These are phyloP conservation scores for Helotiales sp. DNA, from an alignment of 2,329 filamentous ascomycete genomes.

Conservation along the genomic window DNA sequence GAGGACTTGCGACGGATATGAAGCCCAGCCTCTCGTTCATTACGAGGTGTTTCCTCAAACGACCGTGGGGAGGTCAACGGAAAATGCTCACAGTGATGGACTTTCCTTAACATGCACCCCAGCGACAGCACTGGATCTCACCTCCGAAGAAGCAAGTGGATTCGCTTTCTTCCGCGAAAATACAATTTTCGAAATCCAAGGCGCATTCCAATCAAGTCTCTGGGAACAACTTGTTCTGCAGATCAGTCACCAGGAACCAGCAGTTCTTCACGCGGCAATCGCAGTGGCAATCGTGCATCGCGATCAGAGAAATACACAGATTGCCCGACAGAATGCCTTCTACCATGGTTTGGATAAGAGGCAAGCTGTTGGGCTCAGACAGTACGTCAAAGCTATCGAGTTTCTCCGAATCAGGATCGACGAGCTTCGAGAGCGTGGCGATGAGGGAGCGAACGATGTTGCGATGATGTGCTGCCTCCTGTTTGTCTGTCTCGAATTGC, in stretches of 20 bases:
- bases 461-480: conserved; percentile 4
- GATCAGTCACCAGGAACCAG: conserved; percentile 3
- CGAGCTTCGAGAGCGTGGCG: neutral
- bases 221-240: conserved; percentile 12
- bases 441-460: neutral
- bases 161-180: conserved; percentile 9
- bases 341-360: neutral
- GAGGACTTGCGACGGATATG: neutral
- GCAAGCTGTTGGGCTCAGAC: neutral
- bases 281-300: conserved; percentile 7
- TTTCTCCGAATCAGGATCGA: neutral
- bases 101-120: neutral
- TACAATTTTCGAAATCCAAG: conserved; percentile 7
- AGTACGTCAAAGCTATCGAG: conserved; percentile 11
- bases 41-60: neutral
- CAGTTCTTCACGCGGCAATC: conserved; percentile 1
- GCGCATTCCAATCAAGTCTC: conserved; percentile 1
- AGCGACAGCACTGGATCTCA: neutral
- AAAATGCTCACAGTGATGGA: too few species aligned
- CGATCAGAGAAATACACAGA: neutral
- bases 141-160: neutral
- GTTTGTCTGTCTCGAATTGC: conserved; percentile 8
- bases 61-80: neutral
- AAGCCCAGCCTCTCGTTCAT: neutral
- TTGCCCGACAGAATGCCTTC: neutral